Base-by-base conservation (phyloP, 495 filamentous ascomycete genomes). In the Annulohypoxylon moriforme region DNA sequence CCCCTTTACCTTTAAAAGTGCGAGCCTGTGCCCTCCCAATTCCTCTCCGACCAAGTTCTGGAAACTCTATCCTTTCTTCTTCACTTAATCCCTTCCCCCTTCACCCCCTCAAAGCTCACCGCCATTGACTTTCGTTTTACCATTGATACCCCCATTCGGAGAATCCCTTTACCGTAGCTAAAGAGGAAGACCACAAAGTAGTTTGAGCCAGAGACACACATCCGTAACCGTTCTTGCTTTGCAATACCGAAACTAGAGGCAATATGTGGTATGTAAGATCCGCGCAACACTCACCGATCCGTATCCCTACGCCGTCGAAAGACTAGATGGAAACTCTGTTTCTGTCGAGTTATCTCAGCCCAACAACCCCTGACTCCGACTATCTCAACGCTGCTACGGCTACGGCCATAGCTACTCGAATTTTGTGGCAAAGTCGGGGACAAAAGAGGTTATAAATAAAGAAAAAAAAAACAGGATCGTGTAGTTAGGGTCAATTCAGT, bases 61-160 rank as follows among this genome's bases (percentile, higher is more conserved):
- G 64, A 68, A 68, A 68, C 60, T 68, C 60, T 71, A 64, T 73
- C 68, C 55, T 57, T 68, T 62, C 56, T 65, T 70, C 52, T 40
- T 71, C 53, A 44, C 38, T 25, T 58, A 44, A 67, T 57, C 22
- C 36, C 18, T 18, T 33, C 27, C 64, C 62, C 62, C 47, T 58
- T 13, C 81, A 36, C 64, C 62, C 62, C 47, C 61, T 13, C 81
- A 36, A 83, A 77, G 27, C 20, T 80, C 71, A 73, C 64, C 61
- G 61, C 65, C 36, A 63, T 62, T 77, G 60, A 64, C 59, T 69
- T 68, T 73, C 60, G 64, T 66, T 68, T 68, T 65, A 61, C 40
- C 42, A 29, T 69, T 65, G 70, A 73, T 68, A 73, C 60, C 70
- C 65, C 47, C 24, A 2, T 25, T 14, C 11, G 24, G 18, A 59